Evolutionary conservation across 2,329 filamentous ascomycete species (phyloP).

Genomic region (Nannizziopsis barbatae): DNA sequence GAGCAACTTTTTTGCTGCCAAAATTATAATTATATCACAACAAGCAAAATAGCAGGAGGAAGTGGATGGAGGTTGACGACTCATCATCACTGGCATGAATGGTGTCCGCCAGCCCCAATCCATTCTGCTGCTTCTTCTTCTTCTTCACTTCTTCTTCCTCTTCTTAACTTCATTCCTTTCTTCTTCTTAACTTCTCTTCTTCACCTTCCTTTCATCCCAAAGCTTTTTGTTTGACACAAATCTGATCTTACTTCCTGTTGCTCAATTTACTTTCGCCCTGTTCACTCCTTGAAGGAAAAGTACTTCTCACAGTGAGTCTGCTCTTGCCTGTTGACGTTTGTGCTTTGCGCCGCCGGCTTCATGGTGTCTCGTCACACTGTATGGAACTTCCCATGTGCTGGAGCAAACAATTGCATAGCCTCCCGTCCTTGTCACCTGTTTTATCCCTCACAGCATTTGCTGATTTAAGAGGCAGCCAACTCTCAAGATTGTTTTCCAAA

Average conservation of each 20-base stretch:
- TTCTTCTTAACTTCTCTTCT: constrained; percentile 13
- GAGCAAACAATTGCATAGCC: too few species aligned
- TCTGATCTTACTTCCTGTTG: background rate
- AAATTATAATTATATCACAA: constrained; percentile 5
- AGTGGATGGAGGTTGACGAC: constrained; percentile 5
- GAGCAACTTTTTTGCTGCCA: too few species aligned
- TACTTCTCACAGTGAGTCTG: too few species aligned
- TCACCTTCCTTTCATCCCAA: constrained; percentile 5
- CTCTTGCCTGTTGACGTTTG: too few species aligned
- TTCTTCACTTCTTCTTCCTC: background rate
- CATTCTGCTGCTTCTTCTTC: constrained; percentile 3
- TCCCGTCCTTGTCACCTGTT: too few species aligned
- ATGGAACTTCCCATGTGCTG: too few species aligned
- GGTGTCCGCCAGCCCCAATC: constrained; percentile 6
- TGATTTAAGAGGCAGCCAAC: background rate
- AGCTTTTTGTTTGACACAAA: constrained; percentile 9
- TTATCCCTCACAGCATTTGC: too few species aligned
- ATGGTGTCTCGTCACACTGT: too few species aligned
- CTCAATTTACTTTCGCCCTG: background rate
- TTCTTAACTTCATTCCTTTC: constrained; percentile 14
- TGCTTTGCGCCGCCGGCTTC: too few species aligned
- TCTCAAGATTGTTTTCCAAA: too few species aligned
- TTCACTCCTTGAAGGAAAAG: background rate
- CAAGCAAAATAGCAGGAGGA: background rate
- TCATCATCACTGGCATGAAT: constrained; percentile 9